Evolutionary conservation across 306 rosid genomes (phyloP), one percentile per base, ranked within the genome.

Genomic region (Ammopiptanthus mongolicus): DNA sequence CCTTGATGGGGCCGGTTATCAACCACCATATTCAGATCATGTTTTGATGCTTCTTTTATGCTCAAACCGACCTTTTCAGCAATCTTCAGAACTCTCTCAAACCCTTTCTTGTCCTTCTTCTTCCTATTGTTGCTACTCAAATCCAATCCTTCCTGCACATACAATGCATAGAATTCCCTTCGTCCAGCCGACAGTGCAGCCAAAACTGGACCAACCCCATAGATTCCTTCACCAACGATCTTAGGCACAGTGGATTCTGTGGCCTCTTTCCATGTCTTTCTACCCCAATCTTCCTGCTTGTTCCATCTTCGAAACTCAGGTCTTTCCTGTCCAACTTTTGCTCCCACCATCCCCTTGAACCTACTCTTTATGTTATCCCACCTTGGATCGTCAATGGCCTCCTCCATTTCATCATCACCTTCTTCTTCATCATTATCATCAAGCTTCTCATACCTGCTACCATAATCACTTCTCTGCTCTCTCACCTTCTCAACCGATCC

Each of bases 1-100:
- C 96, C 97, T 71, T 92, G 97, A 85, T 95, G 99, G 8, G 97
- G 99, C 7, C 96, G 91, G 80, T 86, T 95, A 86, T 95, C 99
- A n/a, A 71, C 86, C 55, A 91, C 88, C 99, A 92, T 95, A 80
- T 95, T 95, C 69, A 95, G 87, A 84, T 95, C 97, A 72, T 95
- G 99, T 86, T 95, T 95, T 13, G 96, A 85, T 41, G 82, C 79
- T 79, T 92, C 89, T 86, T 85, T 91, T 76, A 89, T 50, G 22
- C 77, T 84, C 74, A 95, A 19, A 31, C 86, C 90, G 48, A 90
- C 61, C 64, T 84, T 89, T 53, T 92, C 97, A 64, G 96, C 99
- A 69, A 87, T 84, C 82, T 79, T 89, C 41, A 90, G 37, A 69
- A 89, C 90, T 79, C 81, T 95, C 82, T 92, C 97, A 76, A 90